Evolutionary conservation across 2,329 filamentous ascomycete species (phyloP).

Genomic region (Colletotrichum tropicicola): DNA sequence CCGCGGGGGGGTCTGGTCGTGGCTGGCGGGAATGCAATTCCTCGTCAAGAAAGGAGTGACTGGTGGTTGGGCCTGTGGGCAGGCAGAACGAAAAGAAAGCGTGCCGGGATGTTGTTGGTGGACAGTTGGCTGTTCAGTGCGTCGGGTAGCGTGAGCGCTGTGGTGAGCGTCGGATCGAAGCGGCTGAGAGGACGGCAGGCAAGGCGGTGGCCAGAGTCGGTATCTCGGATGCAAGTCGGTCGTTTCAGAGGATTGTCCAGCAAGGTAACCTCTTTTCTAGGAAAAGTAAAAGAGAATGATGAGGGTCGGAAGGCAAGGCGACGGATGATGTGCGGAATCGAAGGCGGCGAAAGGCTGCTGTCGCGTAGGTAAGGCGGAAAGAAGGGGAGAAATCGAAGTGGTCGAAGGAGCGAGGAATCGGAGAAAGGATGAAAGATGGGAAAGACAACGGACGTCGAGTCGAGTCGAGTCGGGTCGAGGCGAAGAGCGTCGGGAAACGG

Average conservation of each 20-base stretch:
- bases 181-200: neutral
- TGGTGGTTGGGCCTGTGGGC: constrained; percentile 27
- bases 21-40: constrained; percentile 25
- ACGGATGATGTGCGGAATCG: constrained; percentile 9
- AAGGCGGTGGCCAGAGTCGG: neutral
- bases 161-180: neutral
- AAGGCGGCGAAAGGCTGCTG: constrained; percentile 8
- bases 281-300: constrained; percentile 18
- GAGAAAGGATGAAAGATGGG: constrained; percentile 15
- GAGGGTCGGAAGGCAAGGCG: constrained; percentile 8
- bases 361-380: neutral
- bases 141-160: constrained; percentile 8
- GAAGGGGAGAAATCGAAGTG: neutral
- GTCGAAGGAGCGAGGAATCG: constrained; percentile 20
- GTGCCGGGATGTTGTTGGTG: constrained; percentile 9
- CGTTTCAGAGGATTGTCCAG: constrained; percentile 30
- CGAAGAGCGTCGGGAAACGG: constrained; percentile 1
- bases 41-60: constrained; percentile 26
- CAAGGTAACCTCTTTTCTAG: constrained; percentile 25
- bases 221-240: constrained; percentile 9
- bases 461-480: neutral
- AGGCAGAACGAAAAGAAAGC: neutral
- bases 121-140: constrained; percentile 4
- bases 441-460: constrained; percentile 14
- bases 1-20: constrained; percentile 22